phyloP scores from a whole-genome alignment of 2,329 filamentous ascomycete species.

The Amauroascus niger region DNA sequence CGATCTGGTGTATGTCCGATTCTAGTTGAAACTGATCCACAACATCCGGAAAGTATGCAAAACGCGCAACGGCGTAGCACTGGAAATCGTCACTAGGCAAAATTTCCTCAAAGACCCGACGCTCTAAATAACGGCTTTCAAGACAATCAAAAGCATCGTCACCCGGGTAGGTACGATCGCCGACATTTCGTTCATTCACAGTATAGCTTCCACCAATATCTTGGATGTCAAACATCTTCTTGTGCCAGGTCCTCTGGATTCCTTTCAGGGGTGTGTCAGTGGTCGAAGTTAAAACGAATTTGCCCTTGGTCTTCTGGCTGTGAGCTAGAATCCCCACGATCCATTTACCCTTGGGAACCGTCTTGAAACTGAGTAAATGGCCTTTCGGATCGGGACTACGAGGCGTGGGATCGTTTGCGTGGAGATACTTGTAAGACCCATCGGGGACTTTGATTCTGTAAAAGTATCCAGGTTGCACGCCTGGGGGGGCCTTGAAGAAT shows the following conservation, averaged over 20 bases:
- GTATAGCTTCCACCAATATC: too few species aligned
- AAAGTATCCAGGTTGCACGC: not conserved
- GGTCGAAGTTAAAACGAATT: not conserved
- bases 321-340: not conserved
- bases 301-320: not conserved
- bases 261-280: not conserved
- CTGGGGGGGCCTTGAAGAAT: not conserved
- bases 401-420: not conserved
- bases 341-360: not conserved
- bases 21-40: not conserved
- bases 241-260: not conserved
- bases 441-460: not conserved
- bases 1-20: not conserved
- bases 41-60: conserved; percentile 2
- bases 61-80: not conserved
- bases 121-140: too few species aligned
- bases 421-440: not conserved
- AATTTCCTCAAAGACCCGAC: not conserved
- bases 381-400: not conserved
- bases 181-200: too few species aligned
- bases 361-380: not conserved
- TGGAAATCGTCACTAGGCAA: not conserved
- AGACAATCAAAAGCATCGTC: too few species aligned
- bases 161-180: too few species aligned
- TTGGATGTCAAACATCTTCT: not conserved